A percentile compares a stretch with the other conserved stretches of the same genome.
These are phyloP conservation scores for Tuber borchii DNA, from an alignment of 495 filamentous ascomycete species.

Conservation along the genomic window DNA sequence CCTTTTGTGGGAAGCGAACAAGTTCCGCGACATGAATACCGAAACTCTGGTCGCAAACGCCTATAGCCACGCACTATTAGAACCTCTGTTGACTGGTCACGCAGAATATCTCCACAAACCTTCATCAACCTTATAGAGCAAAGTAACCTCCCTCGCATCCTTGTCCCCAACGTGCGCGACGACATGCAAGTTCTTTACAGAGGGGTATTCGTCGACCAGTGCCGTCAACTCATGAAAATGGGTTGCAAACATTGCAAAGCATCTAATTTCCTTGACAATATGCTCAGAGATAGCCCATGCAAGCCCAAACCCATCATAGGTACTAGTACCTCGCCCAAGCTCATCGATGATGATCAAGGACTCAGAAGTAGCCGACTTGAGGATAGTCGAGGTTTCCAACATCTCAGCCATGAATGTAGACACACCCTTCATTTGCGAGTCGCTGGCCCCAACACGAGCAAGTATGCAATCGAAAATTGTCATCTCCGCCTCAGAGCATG, in stretches of 20 bases:
- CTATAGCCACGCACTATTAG: constrained; percentile 14
- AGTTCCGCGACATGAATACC: constrained; percentile 98
- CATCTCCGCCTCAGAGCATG: constrained; percentile 79
- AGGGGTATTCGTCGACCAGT: constrained; percentile 71
- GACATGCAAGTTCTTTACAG: constrained; percentile 90
- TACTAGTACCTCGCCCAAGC: constrained; percentile 94
- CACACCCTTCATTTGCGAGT: constrained; percentile 95
- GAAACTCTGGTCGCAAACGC: constrained; percentile 93
- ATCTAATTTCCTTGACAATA: constrained; percentile 89
- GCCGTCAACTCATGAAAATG: constrained; percentile 98
- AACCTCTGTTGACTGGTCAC: not conserved
- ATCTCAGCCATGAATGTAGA: constrained; percentile 99
- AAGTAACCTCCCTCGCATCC: constrained; percentile 76
- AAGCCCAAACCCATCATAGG: constrained; percentile 96
- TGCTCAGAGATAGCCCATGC: constrained; percentile 98
- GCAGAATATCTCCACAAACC: constrained; percentile 42
- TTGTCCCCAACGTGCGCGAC: constrained; percentile 71
- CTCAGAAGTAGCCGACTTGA: constrained; percentile 91
- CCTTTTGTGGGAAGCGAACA: constrained; percentile 94
- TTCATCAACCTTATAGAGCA: constrained; percentile 91
- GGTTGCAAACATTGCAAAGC: constrained; percentile 89
- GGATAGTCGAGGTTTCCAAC: constrained; percentile 96
- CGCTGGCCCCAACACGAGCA: constrained; percentile 87
- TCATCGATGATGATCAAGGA: constrained; percentile 98
- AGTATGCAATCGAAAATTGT: constrained; percentile 98